Evolutionary conservation across 306 rosid species (phyloP).

Genomic region (Citrullus colocynthis): DNA sequence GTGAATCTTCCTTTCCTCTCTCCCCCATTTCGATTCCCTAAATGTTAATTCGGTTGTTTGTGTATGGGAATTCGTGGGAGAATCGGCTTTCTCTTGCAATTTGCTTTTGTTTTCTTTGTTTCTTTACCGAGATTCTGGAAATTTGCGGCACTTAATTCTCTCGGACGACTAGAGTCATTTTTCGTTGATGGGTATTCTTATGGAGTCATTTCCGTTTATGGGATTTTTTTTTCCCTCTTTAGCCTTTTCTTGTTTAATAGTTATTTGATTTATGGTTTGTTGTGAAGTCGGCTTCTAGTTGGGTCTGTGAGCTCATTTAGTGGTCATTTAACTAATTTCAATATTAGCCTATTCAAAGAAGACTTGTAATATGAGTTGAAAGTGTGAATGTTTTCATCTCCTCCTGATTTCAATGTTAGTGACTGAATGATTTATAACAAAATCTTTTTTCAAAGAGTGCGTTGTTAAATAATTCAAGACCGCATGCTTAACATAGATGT

Average conservation of each 20-base stretch:
- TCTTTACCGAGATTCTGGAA: background rate
- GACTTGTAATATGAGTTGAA: background rate
- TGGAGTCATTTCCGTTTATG: background rate
- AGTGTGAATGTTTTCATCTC: background rate
- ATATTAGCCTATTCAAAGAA: background rate
- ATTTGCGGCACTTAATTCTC: background rate
- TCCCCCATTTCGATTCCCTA: background rate
- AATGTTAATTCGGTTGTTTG: background rate
- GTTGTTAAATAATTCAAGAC: background rate
- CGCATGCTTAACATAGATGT: background rate
- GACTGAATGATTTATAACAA: background rate
- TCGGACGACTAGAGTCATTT: background rate
- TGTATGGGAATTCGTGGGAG: background rate
- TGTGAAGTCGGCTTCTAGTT: background rate
- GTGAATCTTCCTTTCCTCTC: conserved; percentile 17
- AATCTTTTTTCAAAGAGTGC: background rate
- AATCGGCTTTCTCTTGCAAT: background rate
- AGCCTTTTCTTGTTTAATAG: background rate
- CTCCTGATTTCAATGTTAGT: background rate
- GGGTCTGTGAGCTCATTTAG: background rate
- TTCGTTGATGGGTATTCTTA: background rate
- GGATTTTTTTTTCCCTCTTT: background rate
- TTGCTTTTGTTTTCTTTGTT: background rate
- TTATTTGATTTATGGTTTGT: background rate
- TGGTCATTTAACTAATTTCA: background rate